phyloP scores from a whole-genome alignment of 495 filamentous ascomycete species.

The Penicillium angulare region DNA sequence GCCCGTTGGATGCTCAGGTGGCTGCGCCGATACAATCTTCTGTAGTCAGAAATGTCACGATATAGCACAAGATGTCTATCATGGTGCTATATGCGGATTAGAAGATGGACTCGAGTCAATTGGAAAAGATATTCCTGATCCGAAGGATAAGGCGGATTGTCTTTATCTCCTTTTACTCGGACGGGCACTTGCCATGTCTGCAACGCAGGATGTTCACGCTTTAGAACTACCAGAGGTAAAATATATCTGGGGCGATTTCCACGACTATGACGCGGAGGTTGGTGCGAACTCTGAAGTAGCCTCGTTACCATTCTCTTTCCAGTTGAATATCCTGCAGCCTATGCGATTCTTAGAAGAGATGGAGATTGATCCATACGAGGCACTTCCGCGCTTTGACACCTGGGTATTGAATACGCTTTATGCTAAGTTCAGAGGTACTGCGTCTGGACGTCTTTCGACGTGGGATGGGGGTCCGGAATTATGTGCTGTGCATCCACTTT shows the following conservation, averaged over 20 bases:
- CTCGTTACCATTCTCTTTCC: slow-evolving; percentile 84
- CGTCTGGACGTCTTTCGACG: slow-evolving; percentile 73
- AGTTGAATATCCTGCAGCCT: slow-evolving; percentile 76
- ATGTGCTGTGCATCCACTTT: slow-evolving; percentile 72
- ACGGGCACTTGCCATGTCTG: slow-evolving; percentile 80
- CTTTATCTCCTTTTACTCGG: slow-evolving; percentile 78
- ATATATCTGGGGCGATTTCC: slow-evolving; percentile 92
- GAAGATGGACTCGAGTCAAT: slow-evolving; percentile 72
- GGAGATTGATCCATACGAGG: slow-evolving; percentile 79
- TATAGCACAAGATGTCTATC: slow-evolving; percentile 71
- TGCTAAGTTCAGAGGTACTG: slow-evolving; percentile 89
- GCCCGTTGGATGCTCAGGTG: slow-evolving; percentile 59
- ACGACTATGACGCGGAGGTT: slow-evolving; percentile 25
- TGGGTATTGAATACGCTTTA: slow-evolving; percentile 95
- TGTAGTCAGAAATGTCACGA: slow-evolving; percentile 74
- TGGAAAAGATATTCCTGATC: slow-evolving; percentile 69
- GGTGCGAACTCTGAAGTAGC: slow-evolving; percentile 5
- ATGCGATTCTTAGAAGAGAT: slow-evolving; percentile 87
- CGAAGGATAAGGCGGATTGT: slow-evolving; percentile 67
- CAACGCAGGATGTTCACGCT: slow-evolving; percentile 78
- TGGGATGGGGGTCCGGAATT: slow-evolving; percentile 76
- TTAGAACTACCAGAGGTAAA: slow-evolving; percentile 81
- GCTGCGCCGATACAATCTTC: slow-evolving; percentile 82
- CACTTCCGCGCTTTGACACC: slow-evolving; percentile 65
- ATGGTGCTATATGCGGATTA: slow-evolving; percentile 80